Evolutionary conservation across 345 rosid genomes (phyloP), one percentile per base, ranked within the genome.

Genomic region (Camelina sativa): DNA sequence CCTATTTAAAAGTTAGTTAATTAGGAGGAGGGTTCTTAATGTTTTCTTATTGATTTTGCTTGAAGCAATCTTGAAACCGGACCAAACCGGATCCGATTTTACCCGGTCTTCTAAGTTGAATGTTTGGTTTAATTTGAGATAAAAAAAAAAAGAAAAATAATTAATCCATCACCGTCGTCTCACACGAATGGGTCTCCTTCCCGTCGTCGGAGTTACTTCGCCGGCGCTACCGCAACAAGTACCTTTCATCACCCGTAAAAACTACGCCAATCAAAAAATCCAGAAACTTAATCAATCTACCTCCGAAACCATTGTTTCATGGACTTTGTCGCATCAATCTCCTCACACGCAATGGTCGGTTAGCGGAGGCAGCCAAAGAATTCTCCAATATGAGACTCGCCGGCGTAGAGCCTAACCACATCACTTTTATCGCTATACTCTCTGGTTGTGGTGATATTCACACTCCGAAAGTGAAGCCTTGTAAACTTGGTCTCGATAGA

Each of bases 271-370:
- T 44, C 35, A 73, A 23, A 75, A 62, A 7, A 78, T 56, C 5
- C 62, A 66, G 59, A 28, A 5, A 43, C 48, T 43, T 43, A 43
- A 59, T 37, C 74, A 55, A 52, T 55, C 64, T 19, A 61, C 75
- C 46, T 3, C 56, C 11, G 84, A 83, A 22, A 74, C 80, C 40
- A 69, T 55, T 7, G 83, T 91, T 74, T 81, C 80, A 79, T 91
- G 93, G 91, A 93, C 96, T 59, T 84, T 20, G 87, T 65, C 86
- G 93, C 50, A 85, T 91, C 59, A 79, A 91, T 61, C 86, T 85
- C 59, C 85, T 61, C 75, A 82, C 93, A 81, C 88, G 86, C 68
- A 71, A 62, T 17, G 91, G 98, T 65, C 85, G 66, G 7, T 50
- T 90, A 15, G 62, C 74, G 12, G 73, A 83, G 52, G 96, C 98